A percentile compares a stretch with the other conserved stretches of the same genome.
Evolutionary conservation across 2,329 filamentous ascomycete genomes (phyloP).

Genomic region (Lecanicillium sp.): DNA sequence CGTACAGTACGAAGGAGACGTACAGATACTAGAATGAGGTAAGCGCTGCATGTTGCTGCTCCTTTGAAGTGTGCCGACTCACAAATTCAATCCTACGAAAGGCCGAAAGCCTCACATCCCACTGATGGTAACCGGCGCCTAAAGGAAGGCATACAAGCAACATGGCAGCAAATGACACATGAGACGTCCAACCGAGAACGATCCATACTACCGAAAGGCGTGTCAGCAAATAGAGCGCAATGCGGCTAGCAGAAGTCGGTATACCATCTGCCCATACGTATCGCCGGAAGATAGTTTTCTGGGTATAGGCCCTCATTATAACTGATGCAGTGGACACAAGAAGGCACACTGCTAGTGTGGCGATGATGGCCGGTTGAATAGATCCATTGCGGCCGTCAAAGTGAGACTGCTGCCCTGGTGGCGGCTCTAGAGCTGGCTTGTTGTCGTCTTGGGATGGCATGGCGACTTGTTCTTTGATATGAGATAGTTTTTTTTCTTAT

Average conservation of each 20-base stretch:
- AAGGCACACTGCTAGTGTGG: background rate
- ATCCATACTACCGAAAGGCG: background rate
- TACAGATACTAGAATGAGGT: background rate
- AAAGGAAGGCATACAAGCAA: background rate
- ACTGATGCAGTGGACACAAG: background rate
- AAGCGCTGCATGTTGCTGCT: background rate
- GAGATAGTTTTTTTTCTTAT: background rate
- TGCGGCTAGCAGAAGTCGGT: background rate
- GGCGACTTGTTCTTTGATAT: background rate
- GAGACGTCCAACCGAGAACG: background rate
- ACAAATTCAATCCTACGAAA: background rate
- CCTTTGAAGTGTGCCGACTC: background rate
- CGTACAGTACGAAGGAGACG: slow-evolving; percentile 1
- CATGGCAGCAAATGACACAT: background rate
- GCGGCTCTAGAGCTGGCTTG: background rate
- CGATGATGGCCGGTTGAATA: background rate
- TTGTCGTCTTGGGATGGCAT: background rate
- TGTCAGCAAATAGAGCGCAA: background rate
- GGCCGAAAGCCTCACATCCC: background rate
- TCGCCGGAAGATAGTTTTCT: background rate
- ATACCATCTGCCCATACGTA: slow-evolving; percentile 1
- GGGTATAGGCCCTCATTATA: background rate
- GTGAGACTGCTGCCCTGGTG: slow-evolving; percentile 1
- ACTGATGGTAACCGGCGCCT: background rate
- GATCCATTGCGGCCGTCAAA: slow-evolving; percentile 2